These are phyloP conservation scores for Fraxinus ornus DNA, from an alignment of 305 asterid species.

Conservation along the genomic window DNA sequence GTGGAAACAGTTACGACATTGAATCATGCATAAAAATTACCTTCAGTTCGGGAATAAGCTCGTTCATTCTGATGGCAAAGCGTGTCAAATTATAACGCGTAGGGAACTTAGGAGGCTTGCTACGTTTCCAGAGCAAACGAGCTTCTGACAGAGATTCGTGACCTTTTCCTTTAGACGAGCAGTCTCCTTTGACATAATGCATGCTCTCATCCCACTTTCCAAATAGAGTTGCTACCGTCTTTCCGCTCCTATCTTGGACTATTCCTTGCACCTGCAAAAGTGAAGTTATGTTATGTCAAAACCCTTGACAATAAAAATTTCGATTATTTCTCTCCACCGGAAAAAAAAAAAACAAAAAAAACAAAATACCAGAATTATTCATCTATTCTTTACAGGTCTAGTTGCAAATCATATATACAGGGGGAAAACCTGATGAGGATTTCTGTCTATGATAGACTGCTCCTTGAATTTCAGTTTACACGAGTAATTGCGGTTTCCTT, in stretches of 20 bases:
- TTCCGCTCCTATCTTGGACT: conserved; percentile 75
- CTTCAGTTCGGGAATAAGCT: conserved; percentile 68
- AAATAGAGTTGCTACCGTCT: conserved; percentile 66
- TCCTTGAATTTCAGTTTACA: conserved; percentile 95
- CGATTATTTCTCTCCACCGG: neutral
- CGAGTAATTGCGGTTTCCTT: conserved; percentile 67
- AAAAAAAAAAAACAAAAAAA: neutral
- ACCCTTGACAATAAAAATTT: conserved; percentile 6
- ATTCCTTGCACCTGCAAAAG: conserved; percentile 75
- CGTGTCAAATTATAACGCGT: conserved; percentile 83
- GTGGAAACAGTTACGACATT: neutral
- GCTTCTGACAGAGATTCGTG: conserved; percentile 60
- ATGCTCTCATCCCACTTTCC: conserved; percentile 98
- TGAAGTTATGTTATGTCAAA: conserved; percentile 15
- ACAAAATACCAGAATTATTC: neutral
- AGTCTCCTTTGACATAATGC: conserved; percentile 70
- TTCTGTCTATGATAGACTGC: conserved; percentile 90
- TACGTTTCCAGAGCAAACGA: conserved; percentile 71
- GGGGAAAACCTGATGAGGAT: conserved; percentile 83
- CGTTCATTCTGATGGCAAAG: conserved; percentile 84
- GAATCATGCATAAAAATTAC: conserved; percentile 33
- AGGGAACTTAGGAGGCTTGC: conserved; percentile 68
- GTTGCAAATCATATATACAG: conserved; percentile 5
- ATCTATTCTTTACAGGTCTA: neutral
- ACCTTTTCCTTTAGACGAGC: conserved; percentile 55